phyloP scores from a whole-genome alignment of 2,329 filamentous ascomycete genomes.

The Talaromyces albobiverticillius region DNA sequence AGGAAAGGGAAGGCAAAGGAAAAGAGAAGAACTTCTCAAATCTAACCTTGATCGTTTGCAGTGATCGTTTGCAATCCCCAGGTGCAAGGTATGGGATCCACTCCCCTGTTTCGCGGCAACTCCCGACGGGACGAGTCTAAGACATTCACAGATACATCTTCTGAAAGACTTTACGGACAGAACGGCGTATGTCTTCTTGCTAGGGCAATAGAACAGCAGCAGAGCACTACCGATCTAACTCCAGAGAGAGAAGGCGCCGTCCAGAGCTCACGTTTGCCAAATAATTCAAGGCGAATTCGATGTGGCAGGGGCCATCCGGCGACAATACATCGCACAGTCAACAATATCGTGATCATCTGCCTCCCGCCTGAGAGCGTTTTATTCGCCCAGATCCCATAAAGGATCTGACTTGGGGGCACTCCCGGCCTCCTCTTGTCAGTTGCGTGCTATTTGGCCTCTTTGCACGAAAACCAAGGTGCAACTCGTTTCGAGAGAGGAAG shows the following conservation, averaged over 20 bases:
- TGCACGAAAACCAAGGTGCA: background rate
- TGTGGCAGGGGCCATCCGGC: background rate
- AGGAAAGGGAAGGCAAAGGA: no score
- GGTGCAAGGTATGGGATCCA: background rate
- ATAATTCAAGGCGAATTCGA: background rate
- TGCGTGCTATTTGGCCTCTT: background rate
- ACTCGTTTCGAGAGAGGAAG: no score
- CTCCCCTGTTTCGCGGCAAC: background rate
- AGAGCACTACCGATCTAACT: background rate
- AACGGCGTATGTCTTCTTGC: background rate
- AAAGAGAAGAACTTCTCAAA: no score
- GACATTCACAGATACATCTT: background rate
- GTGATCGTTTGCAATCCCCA: background rate
- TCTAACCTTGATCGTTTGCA: background rate
- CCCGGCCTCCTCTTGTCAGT: background rate
- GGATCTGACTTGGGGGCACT: background rate
- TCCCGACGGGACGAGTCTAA: background rate
- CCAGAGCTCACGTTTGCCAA: background rate
- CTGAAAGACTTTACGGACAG: background rate
- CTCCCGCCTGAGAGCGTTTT: background rate
- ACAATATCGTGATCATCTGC: background rate
- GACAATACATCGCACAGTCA: background rate
- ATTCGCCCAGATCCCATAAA: background rate
- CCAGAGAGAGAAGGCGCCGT: background rate
- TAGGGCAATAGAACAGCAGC: background rate